Percentiles rank a stretch among this genome's conserved stretches.
These are phyloP conservation scores for Diaporthe sp. DNA, from an alignment of 2,329 filamentous ascomycete species.

Conservation along the genomic window DNA sequence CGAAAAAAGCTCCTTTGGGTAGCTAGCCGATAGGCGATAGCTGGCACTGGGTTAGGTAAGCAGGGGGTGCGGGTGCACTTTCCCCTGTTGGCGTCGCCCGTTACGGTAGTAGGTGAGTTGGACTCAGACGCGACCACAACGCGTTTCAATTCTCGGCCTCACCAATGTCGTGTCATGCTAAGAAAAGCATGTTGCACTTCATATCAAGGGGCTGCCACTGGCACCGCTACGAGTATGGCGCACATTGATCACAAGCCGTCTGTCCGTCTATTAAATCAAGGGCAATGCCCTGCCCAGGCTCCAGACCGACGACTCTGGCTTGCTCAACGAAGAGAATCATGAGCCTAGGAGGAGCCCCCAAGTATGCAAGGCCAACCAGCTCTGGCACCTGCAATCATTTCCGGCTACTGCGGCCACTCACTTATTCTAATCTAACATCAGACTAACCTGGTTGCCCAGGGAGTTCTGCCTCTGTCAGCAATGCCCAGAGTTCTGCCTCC, in stretches of 20 bases:
- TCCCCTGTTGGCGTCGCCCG: not conserved
- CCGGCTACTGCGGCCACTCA: not conserved
- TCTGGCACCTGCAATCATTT: not conserved
- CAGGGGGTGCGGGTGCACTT: not conserved
- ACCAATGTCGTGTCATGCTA: not conserved
- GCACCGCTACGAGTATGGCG: not conserved
- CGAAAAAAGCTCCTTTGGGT: slow-evolving; percentile 23
- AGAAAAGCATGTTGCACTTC: not conserved
- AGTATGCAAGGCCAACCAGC: not conserved
- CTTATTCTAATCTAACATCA: not conserved
- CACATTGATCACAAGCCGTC: not conserved
- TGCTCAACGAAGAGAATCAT: not conserved
- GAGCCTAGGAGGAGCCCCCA: not conserved
- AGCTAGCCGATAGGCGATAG: slow-evolving; percentile 31
- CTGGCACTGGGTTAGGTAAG: slow-evolving; percentile 26
- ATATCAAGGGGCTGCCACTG: not conserved
- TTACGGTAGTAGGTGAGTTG: not conserved
- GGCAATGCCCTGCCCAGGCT: not conserved
- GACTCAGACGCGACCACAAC: not conserved
- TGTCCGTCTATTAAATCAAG: too few relatives aligned
- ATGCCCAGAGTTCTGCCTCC: not conserved
- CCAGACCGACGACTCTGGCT: not conserved
- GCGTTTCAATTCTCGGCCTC: not conserved
- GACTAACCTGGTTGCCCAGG: not conserved
- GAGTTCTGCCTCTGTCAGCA: not conserved